Percentiles rank a stretch among this genome's conserved stretches.
Evolutionary conservation across 257 asterid genomes (phyloP).

Genomic region (Linaria vulgaris): DNA sequence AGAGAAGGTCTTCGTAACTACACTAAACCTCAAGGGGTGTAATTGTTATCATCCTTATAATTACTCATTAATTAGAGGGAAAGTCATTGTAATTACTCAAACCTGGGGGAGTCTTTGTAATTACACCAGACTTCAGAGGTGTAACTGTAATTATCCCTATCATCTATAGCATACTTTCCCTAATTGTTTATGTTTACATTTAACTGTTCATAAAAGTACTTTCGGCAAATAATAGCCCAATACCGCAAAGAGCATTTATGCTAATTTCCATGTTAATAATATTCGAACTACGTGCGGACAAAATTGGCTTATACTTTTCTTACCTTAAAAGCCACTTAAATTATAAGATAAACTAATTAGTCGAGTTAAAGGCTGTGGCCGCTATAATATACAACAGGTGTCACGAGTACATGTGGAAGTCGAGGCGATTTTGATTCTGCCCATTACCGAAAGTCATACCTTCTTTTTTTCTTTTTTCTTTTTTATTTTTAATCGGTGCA

Average conservation of each 20-base stretch:
- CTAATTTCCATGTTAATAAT: not conserved
- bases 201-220: slow-evolving; percentile 9
- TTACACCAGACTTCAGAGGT: too few relatives aligned
- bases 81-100: too few relatives aligned
- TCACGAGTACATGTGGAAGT: not conserved
- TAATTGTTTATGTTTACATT: not conserved
- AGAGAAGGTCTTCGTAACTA: too few relatives aligned
- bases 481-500: too few relatives aligned
- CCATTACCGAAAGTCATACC: slow-evolving; percentile 11
- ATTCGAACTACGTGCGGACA: not conserved
- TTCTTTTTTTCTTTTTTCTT: not conserved
- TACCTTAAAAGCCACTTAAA: not conserved
- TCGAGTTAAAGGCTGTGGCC: not conserved
- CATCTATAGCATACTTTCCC: not conserved
- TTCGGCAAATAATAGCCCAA: slow-evolving; percentile 6
- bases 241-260: not conserved
- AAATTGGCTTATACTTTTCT: not conserved
- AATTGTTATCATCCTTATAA: too few relatives aligned
- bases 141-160: too few relatives aligned
- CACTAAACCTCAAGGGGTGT: too few relatives aligned
- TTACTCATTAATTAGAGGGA: too few relatives aligned
- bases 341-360: not conserved
- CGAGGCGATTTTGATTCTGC: slow-evolving; percentile 1
- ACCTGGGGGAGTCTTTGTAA: too few relatives aligned
- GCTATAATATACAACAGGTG: not conserved